phyloP scores from a whole-genome alignment of 2,329 filamentous ascomycete genomes.

The Trichoderma arundinaceum region DNA sequence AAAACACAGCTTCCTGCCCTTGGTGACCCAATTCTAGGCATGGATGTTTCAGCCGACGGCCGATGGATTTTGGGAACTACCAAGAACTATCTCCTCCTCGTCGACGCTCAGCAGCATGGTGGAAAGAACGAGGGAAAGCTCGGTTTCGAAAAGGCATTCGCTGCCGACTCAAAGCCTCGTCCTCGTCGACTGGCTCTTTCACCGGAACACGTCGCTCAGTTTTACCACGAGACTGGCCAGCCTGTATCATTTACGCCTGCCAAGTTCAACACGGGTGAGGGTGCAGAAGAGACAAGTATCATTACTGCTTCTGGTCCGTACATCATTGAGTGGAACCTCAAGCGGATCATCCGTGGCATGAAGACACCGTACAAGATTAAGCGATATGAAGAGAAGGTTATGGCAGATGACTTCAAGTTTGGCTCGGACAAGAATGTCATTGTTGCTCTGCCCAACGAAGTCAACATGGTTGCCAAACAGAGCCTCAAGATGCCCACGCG shows the following conservation, averaged over 20 bases:
- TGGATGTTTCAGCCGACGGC: conserved; percentile 94
- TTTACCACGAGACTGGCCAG: conserved; percentile 92
- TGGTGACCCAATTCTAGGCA: conserved; percentile 90
- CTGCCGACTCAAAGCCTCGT: conserved; percentile 90
- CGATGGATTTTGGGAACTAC: conserved; percentile 96
- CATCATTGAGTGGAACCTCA: conserved; percentile 94
- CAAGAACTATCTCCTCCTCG: conserved; percentile 89
- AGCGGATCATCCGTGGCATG: conserved; percentile 79
- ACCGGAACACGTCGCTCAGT: conserved; percentile 92
- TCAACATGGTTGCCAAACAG: conserved; percentile 93
- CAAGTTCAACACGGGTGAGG: conserved; percentile 89
- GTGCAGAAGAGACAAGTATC: conserved; percentile 85
- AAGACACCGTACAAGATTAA: conserved; percentile 96
- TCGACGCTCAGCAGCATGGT: conserved; percentile 86
- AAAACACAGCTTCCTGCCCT: conserved; percentile 97
- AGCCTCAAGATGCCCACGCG: conserved; percentile 85
- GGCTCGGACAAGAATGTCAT: conserved; percentile 98
- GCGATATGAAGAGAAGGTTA: conserved; percentile 92
- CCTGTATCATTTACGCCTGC: conserved; percentile 88
- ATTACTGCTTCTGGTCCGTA: conserved; percentile 96
- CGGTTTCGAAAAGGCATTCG: conserved; percentile 94
- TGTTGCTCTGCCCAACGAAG: conserved; percentile 93
- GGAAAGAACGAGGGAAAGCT: conserved; percentile 98
- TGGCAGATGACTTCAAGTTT: conserved; percentile 98
- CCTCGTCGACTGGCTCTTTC: conserved; percentile 87